Conservation (phyloP, 805 yeast species). For the Metschnikowia amazonensis region DNA sequence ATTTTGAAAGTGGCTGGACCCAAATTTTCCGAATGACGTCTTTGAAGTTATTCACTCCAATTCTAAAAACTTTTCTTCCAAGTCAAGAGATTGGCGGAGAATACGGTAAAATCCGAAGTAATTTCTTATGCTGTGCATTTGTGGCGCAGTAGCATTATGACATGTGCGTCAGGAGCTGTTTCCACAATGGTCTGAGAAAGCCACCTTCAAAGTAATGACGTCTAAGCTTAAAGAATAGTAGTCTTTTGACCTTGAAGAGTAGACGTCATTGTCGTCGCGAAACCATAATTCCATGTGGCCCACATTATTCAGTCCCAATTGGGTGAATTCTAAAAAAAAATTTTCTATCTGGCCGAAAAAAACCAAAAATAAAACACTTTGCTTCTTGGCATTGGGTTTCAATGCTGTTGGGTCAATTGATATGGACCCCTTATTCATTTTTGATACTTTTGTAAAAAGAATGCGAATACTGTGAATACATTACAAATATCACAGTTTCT, state of each 20-base stretch:
- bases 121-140: neutral
- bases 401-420: neutral
- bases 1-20: no score
- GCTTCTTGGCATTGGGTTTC: neutral
- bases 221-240: neutral
- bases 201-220: neutral
- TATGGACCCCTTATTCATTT: neutral
- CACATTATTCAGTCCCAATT: neutral
- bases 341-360: neutral
- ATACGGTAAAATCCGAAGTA: neutral
- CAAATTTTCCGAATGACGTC: no score
- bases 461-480: neutral
- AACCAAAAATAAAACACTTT: neutral
- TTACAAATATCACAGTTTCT: no score
- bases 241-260: neutral
- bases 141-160: neutral
- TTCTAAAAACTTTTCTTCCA: no score
- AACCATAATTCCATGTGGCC: neutral
- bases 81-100: neutral
- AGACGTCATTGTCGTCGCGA: conserved; percentile 1
- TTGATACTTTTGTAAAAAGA: neutral
- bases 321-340: neutral
- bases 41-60: no score
- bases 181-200: neutral
- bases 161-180: neutral